Evolutionary conservation across 768 basidiomycete genomes (phyloP).

Genomic region (Termitomyces sp.): DNA sequence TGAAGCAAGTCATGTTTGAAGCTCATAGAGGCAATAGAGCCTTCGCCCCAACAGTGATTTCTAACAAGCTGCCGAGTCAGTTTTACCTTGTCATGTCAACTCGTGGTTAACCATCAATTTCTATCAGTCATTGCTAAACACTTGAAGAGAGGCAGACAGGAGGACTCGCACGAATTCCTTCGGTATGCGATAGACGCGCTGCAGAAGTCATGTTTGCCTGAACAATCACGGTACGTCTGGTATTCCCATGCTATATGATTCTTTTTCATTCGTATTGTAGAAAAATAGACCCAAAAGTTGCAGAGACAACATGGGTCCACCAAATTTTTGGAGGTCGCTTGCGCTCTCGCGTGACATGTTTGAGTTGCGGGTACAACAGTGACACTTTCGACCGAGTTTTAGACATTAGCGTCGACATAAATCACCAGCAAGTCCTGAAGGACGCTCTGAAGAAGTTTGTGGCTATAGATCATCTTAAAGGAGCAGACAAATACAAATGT

Average conservation of each 20-base stretch:
- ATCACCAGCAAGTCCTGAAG: slow-evolving; percentile 51
- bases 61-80: slow-evolving; percentile 65
- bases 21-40: slow-evolving; percentile 41
- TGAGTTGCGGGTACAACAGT: slow-evolving; percentile 75
- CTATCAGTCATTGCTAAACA: slow-evolving; percentile 80
- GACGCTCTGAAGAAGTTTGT: slow-evolving; percentile 79
- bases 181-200: slow-evolving; percentile 90
- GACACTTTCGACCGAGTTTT: slow-evolving; percentile 96
- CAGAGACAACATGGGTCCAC: slow-evolving; percentile 91
- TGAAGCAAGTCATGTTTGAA: slow-evolving; percentile 51
- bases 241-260: not conserved
- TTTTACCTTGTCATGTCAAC: slow-evolving; percentile 8
- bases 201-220: slow-evolving; percentile 78
- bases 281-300: slow-evolving; percentile 63
- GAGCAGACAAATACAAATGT: slow-evolving; percentile 96
- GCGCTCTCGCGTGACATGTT: slow-evolving; percentile 87
- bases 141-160: slow-evolving; percentile 87
- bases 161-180: slow-evolving; percentile 97
- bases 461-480: slow-evolving; percentile 75
- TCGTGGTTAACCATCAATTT: not conserved
- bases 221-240: slow-evolving; percentile 57
- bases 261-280: slow-evolving; percentile 27
- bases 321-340: slow-evolving; percentile 89
- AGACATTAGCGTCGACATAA: slow-evolving; percentile 90
- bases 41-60: slow-evolving; percentile 63